Evolutionary conservation across 2,329 filamentous ascomycete genomes (phyloP), one percentile per base, ranked within the genome.

Genomic region (Fusarium odoratissimum): DNA sequence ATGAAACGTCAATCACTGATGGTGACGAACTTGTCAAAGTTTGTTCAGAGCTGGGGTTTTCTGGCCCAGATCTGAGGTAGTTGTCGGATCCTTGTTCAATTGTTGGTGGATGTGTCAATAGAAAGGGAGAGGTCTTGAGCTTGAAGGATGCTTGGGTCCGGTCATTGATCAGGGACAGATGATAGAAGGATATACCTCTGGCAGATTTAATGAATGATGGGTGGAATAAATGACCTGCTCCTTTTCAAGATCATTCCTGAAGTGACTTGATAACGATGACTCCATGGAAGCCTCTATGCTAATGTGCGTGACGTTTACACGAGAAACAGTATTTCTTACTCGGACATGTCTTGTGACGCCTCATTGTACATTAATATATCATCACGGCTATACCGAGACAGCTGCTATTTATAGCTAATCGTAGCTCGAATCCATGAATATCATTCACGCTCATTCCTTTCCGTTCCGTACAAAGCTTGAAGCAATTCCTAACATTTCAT

Each of bases 101-200:
- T 38, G 56, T 45, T 38, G 56, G 46, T 71, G 66, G 49, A 44
- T 40, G 30, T 41, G 16, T 62, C 28, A 45, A 55, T 23, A 19
- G 56, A 41, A 28, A 54, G 54, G 49, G 48, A 38, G 35, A 21
- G 37, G n/a, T 30, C 37, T 46, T 58, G 40, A 46, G 30, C 13
- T 21, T 44, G 23, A 45, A 31, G 45, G 30, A 51, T 45, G n/a
- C 54, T 63, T 48, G 17, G 30, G 40, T 52, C 44, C 41, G 30
- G 37, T 69, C 13, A 19, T 23, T 54, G 44, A 37, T 45, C 37
- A 41, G 35, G 23, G n/a, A 35, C 23, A 40, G 41, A 49, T 46
- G 52, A 66, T 48, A 58, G 57, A 61, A 52, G 66, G 60, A 71
- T 73, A 72, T 73, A 73, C 69, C 69, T 70, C 42, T 23, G 51